These are phyloP conservation scores for Guyanaporus albipodus DNA, from an alignment of 768 basidiomycete species.

Conservation along the genomic window DNA sequence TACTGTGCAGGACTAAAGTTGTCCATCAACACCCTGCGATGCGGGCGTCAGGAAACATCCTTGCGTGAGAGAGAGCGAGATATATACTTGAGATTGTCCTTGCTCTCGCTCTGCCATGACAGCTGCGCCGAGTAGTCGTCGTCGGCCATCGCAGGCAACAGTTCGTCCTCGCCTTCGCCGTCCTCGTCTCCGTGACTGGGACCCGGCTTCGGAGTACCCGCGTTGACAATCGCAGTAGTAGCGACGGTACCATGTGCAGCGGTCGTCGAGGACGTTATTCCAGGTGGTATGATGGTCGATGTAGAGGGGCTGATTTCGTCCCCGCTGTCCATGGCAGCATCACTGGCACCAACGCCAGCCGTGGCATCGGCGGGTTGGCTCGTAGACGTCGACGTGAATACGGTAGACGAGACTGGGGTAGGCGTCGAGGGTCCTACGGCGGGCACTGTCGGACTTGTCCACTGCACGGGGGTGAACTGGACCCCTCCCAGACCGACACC, in stretches of 20 bases:
- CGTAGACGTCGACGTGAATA: background rate
- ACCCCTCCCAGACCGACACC: background rate
- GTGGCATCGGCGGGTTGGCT: conserved; percentile 11
- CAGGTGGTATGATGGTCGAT: background rate
- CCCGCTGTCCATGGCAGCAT: conserved; percentile 13
- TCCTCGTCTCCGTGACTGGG: conserved; percentile 37
- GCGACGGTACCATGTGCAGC: background rate
- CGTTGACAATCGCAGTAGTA: background rate
- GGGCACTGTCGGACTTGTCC: conserved; percentile 27
- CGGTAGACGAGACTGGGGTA: conserved; percentile 1
- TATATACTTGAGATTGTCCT: conserved; percentile 76
- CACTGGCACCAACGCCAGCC: background rate
- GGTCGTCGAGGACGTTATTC: background rate
- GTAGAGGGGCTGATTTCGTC: conserved; percentile 21
- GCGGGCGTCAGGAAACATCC: background rate
- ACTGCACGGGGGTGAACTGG: conserved; percentile 38
- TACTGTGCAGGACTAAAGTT: conserved; percentile 82
- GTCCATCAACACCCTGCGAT: conserved; percentile 78
- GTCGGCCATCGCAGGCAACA: conserved; percentile 82
- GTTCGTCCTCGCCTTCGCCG: conserved; percentile 75
- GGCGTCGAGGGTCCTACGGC: conserved; percentile 11
- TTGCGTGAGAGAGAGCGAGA: background rate
- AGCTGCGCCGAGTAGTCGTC: conserved; percentile 84
- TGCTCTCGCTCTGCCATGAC: conserved; percentile 83
- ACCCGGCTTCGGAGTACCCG: conserved; percentile 12